Percentiles rank a stretch among this genome's conserved stretches.
phyloP scores from a whole-genome alignment of 148 eudicot species.

The Rhododendron henanense region DNA sequence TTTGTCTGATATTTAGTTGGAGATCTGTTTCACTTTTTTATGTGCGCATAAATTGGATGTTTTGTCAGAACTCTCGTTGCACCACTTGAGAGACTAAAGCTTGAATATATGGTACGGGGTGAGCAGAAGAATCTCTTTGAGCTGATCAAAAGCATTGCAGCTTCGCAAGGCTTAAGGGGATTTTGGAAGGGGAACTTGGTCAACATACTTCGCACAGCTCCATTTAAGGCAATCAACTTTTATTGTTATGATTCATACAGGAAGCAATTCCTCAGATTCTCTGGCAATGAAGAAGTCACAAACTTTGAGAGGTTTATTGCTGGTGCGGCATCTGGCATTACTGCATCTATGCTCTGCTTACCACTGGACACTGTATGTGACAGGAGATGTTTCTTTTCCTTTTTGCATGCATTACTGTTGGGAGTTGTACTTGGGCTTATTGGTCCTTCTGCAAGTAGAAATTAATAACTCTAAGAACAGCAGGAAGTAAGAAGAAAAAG shows the following conservation, averaged over 20 bases:
- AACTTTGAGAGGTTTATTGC: conserved; percentile 57
- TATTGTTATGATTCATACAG: conserved; percentile 60
- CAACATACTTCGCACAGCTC: conserved; percentile 67
- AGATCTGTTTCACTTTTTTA: conserved; percentile 14
- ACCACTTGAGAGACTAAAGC: conserved; percentile 73
- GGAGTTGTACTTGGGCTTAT: not conserved
- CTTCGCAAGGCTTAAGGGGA: conserved; percentile 55
- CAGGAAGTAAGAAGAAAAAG: not conserved
- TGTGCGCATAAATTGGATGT: conserved; percentile 26
- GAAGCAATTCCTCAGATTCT: conserved; percentile 47
- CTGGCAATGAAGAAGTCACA: conserved; percentile 38
- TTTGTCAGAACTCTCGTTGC: conserved; percentile 66
- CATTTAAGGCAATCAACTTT: conserved; percentile 66
- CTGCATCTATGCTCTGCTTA: conserved; percentile 65
- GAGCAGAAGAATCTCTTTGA: conserved; percentile 55
- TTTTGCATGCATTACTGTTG: not conserved
- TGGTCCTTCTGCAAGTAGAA: not conserved
- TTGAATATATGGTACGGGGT: conserved; percentile 66
- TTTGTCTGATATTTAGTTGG: not conserved
- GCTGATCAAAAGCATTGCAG: conserved; percentile 44
- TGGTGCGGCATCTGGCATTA: conserved; percentile 75
- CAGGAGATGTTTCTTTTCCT: not conserved
- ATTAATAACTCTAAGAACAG: not conserved
- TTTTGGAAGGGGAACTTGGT: conserved; percentile 77
- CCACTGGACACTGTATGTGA: conserved; percentile 67